phyloP scores from a whole-genome alignment of 345 rosid genomes.

The Moringa oleifera region DNA sequence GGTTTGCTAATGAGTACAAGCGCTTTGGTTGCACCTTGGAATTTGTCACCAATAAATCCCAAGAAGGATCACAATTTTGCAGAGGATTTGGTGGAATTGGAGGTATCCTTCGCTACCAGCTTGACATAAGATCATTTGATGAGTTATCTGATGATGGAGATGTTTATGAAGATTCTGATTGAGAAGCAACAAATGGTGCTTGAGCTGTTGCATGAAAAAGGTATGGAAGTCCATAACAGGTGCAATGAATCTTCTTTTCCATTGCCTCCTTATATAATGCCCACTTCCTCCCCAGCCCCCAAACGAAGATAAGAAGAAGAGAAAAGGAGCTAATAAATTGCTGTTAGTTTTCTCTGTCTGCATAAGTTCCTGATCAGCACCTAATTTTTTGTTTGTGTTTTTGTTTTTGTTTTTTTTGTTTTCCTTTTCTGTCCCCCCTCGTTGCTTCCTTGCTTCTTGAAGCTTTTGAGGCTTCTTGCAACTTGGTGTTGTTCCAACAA shows the following conservation, averaged over 20 bases:
- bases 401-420: neutral
- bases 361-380: neutral
- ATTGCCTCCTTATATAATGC: neutral
- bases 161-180: conserved; percentile 75
- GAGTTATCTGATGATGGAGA: conserved; percentile 72
- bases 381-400: neutral
- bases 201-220: conserved; percentile 21
- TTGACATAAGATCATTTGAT: conserved; percentile 81
- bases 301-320: neutral
- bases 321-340: too few species aligned
- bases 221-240: conserved; percentile 9
- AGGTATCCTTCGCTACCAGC: conserved; percentile 86
- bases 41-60: conserved; percentile 87
- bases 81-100: conserved; percentile 94
- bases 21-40: conserved; percentile 77
- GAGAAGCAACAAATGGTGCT: conserved; percentile 22
- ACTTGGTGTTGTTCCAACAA: neutral
- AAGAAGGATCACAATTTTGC: conserved; percentile 94
- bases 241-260: conserved; percentile 2
- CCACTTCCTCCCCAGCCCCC: too few species aligned
- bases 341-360: too few species aligned
- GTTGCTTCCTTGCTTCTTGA: too few species aligned
- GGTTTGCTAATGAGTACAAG: conserved; percentile 92
- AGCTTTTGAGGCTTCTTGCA: neutral
- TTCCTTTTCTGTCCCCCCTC: too few species aligned